These are phyloP conservation scores for Penicillium steckii DNA, from an alignment of 495 filamentous ascomycete genomes.

Conservation along the genomic window DNA sequence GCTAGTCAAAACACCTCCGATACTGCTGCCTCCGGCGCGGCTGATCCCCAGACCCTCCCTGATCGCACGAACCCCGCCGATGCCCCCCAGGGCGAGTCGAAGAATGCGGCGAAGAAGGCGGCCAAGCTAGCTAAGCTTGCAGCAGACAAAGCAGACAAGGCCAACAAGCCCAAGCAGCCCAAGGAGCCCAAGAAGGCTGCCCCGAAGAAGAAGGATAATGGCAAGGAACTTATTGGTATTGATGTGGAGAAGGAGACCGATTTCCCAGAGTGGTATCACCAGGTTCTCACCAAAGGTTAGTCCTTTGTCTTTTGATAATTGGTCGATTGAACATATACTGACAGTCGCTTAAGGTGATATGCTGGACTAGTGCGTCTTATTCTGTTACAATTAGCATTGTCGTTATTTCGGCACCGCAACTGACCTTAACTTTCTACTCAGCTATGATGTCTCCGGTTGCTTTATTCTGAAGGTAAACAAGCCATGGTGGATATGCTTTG, in stretches of 20 bases:
- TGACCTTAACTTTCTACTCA: neutral
- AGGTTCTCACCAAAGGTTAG: slow-evolving; percentile 82
- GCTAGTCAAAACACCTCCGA: slow-evolving; percentile 38
- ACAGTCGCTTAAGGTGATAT: slow-evolving; percentile 53
- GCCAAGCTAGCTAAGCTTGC: slow-evolving; percentile 65
- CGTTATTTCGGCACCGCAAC: neutral
- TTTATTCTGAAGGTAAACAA: slow-evolving; percentile 77
- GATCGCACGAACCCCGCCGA: slow-evolving; percentile 44
- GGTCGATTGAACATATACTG: neutral
- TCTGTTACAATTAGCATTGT: slow-evolving; percentile 10
- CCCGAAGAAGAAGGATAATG: slow-evolving; percentile 50
- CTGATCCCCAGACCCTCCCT: slow-evolving; percentile 36
- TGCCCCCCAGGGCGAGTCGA: slow-evolving; percentile 53
- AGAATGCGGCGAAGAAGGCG: slow-evolving; percentile 72
- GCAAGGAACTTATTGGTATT: slow-evolving; percentile 76
- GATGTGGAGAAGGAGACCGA: slow-evolving; percentile 80
- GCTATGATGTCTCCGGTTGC: slow-evolving; percentile 84
- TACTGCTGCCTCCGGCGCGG: slow-evolving; percentile 23
- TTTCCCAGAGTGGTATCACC: slow-evolving; percentile 79
- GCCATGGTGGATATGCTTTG: neutral
- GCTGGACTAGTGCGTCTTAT: slow-evolving; percentile 63
- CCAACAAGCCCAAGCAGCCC: slow-evolving; percentile 34
- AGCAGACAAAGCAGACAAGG: slow-evolving; percentile 65
- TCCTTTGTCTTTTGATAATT: neutral
- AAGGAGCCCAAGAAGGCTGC: slow-evolving; percentile 41